A percentile compares a stretch with the other conserved stretches of the same genome.
phyloP scores from a whole-genome alignment of 257 asterid genomes.

The Ligustrum vulgare region DNA sequence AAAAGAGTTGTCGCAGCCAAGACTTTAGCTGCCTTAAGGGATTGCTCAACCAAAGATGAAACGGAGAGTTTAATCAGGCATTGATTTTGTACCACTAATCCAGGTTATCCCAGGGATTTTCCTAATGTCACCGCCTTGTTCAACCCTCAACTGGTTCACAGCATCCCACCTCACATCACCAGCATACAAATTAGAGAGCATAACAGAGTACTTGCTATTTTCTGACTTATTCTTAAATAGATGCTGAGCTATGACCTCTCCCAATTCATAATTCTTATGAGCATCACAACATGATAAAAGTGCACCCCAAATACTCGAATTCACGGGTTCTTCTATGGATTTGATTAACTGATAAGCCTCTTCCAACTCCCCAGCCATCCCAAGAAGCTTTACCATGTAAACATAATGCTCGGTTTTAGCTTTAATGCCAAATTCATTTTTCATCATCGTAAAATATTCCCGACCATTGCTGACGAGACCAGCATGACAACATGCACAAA shows the following conservation, averaged over 20 bases:
- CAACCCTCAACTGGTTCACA: constrained; percentile 59
- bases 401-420: constrained; percentile 65
- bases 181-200: constrained; percentile 74
- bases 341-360: constrained; percentile 63
- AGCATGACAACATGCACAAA: constrained; percentile 76
- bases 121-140: constrained; percentile 28
- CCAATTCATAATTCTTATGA: constrained; percentile 47
- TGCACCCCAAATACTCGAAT: constrained; percentile 75
- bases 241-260: constrained; percentile 41
- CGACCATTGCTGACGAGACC: constrained; percentile 64
- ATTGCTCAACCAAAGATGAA: background rate
- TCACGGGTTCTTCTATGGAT: constrained; percentile 45
- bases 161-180: constrained; percentile 70
- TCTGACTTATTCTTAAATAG: constrained; percentile 32
- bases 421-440: constrained; percentile 42
- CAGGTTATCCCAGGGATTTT: constrained; percentile 70
- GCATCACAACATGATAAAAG: constrained; percentile 67
- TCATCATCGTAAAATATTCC: constrained; percentile 55
- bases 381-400: constrained; percentile 84
- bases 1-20: too few species aligned
- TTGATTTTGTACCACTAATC: constrained; percentile 35
- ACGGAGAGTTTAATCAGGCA: background rate
- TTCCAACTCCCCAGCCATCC: constrained; percentile 63
- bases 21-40: too few species aligned
- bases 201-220: constrained; percentile 48